Evolutionary conservation across 2,329 filamentous ascomycete species (phyloP), one percentile per base, ranked within the genome.

Genomic region (Neonectria coccinea): DNA sequence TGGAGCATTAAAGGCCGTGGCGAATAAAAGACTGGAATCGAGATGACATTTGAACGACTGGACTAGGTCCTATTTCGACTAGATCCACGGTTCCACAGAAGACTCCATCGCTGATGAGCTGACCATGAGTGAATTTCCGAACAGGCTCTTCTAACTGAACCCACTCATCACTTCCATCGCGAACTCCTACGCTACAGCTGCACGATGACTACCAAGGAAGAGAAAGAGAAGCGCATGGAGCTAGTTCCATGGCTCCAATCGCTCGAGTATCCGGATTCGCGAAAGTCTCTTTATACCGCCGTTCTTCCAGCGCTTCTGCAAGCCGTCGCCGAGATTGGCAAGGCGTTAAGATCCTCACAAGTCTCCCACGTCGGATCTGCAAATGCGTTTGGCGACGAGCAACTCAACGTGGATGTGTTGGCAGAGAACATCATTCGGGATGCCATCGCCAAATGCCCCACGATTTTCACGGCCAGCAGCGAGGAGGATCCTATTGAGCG

Each of bases 401-500:
- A 88, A 75, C 78, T 88, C 42, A 88, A 88, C 71, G 85, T 88
- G 51, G 86, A 89, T 67, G 82, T 89, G 1, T 61, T 79, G 2
- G 80, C 85, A 2, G 86, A 89, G 71, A 74, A 78, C 0, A 72
- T 82, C 47, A 77, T 89, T 45, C 83, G 86, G 18, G 73, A 73
- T 0, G 78, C 79, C 0, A 77, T 88, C 5, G 78, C 79, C 0
- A 61, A 66, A 1, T 86, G 84, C 48, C 77, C 83, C 0, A 74
- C 80, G 1, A 80, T 87, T 1, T 76, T 77, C 12, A 83, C 84
- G 0, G 86, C 85, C 1, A 87, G 84, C 76, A 88, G 86, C 73
- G 88, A 90, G 72, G 88, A 90, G 71, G 87, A 89, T 56, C 87
- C 87, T 0, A 72, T 86, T 1, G 87, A 89, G 75, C 75, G 63